phyloP scores from a whole-genome alignment of 2,329 filamentous ascomycete genomes.

The Alternaria sp. region DNA sequence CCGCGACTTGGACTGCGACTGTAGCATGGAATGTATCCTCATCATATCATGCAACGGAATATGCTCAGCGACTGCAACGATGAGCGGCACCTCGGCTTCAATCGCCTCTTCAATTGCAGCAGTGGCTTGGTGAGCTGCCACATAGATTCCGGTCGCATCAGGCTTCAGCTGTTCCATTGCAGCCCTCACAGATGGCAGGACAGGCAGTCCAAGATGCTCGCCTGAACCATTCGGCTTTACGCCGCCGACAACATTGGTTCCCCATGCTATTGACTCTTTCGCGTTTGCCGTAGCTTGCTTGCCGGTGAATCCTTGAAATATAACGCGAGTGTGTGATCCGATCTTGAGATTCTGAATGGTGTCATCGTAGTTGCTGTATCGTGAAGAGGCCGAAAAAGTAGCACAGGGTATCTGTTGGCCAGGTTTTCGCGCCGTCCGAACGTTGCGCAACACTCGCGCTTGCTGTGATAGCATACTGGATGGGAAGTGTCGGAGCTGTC shows the following conservation, averaged over 20 bases:
- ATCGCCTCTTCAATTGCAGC: slow-evolving; percentile 80
- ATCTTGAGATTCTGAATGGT: slow-evolving; percentile 72
- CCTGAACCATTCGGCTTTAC: slow-evolving; percentile 74
- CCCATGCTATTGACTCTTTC: slow-evolving; percentile 76
- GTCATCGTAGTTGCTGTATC: slow-evolving; percentile 59
- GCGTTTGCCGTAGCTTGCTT: slow-evolving; percentile 75
- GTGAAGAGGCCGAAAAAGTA: slow-evolving; percentile 37
- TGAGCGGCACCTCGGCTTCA: slow-evolving; percentile 76
- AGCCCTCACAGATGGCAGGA: slow-evolving; percentile 71
- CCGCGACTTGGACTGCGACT: slow-evolving; percentile 73
- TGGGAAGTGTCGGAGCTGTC: neutral
- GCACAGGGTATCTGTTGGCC: slow-evolving; percentile 14
- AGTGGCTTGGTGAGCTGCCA: slow-evolving; percentile 75
- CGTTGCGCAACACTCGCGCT: slow-evolving; percentile 14
- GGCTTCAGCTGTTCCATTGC: slow-evolving; percentile 75
- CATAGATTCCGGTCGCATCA: slow-evolving; percentile 80
- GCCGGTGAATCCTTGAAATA: slow-evolving; percentile 76
- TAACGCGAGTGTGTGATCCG: slow-evolving; percentile 68
- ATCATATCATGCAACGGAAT: slow-evolving; percentile 80
- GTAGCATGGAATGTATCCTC: slow-evolving; percentile 72
- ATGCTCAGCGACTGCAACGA: slow-evolving; percentile 81
- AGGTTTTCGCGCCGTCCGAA: neutral
- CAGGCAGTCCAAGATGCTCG: slow-evolving; percentile 74
- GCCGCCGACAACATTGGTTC: slow-evolving; percentile 80
- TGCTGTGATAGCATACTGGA: slow-evolving; percentile 22